Base-by-base conservation (phyloP, 2,329 filamentous ascomycete genomes). In the Xylariaceae sp. region DNA sequence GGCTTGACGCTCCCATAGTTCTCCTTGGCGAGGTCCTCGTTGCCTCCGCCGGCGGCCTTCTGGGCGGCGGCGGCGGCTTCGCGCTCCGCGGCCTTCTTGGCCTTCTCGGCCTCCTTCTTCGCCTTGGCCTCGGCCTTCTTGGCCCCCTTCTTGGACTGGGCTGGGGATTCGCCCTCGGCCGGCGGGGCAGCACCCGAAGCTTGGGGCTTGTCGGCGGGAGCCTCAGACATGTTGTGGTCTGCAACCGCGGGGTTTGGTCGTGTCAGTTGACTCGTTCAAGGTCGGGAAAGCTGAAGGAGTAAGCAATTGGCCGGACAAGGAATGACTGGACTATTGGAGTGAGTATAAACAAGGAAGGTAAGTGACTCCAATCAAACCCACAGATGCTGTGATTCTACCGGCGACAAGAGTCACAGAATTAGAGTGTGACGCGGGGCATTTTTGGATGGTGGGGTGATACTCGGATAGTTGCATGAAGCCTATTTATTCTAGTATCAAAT, bases 71-170 rank as follows among this genome's bases (percentile, higher is more conserved):
- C 75, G 27, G 76, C 76, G 40, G 83, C 82, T 54, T 84, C 82
- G 53, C 83, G 80, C 47, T 86, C 83, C n/a, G 80, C 82, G 35
- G 76, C 70, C 60, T 78, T 64, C 57, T 75, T 57, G 51, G 83
- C 83, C 62, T 93, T 93, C 56, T 78, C 72, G 10, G 83, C 84
- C 63, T 93, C 89, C 58, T 90, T 89, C 65, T 88, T 88, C 18
- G 89, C 85, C 65, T 93, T 93, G 42, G 73, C 73, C 50, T 83
- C 82, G 29, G 83, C 80, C 68, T 93, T 94, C 68, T 93, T 93
- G 44, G 82, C 65, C 12, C 79, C 86, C 61, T 80, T 89, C 66
- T 93, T 89, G 40, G 81, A 86, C 31, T 46, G 43, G 26, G 39
- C 38, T 22, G 44, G 38, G 30, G 37, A 41, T 32, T 49, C 51